Percentiles rank a stretch among this genome's conserved stretches.
Conservation (phyloP, 2,329 filamentous ascomycete genomes). For the Trichophaea hybrida region DNA sequence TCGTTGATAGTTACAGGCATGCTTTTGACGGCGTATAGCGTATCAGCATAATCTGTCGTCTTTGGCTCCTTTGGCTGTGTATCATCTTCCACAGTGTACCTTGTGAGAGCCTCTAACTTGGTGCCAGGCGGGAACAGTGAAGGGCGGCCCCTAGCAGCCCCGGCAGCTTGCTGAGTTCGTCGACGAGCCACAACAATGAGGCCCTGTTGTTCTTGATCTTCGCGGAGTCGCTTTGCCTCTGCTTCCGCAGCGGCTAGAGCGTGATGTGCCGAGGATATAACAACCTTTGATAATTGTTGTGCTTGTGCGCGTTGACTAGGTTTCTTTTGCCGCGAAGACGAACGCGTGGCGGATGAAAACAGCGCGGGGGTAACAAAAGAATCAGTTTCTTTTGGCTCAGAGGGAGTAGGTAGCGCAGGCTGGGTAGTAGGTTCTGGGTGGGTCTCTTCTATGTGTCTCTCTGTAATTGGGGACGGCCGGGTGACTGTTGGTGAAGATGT, state of each 20-base stretch:
- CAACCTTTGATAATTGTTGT: slow-evolving; percentile 17
- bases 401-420: neutral
- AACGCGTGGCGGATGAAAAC: slow-evolving; percentile 14
- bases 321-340: slow-evolving; percentile 18
- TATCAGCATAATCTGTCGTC: slow-evolving; percentile 37
- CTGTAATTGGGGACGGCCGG: no score
- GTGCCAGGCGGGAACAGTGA: slow-evolving; percentile 18
- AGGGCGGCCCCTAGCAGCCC: slow-evolving; percentile 16
- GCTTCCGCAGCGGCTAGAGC: slow-evolving; percentile 19
- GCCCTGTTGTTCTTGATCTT: slow-evolving; percentile 22
- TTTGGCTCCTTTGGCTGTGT: slow-evolving; percentile 31
- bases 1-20: slow-evolving; percentile 49
- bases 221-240: slow-evolving; percentile 19
- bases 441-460: no score
- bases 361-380: slow-evolving; percentile 1
- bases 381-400: neutral
- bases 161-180: slow-evolving; percentile 19
- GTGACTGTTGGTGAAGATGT: no score
- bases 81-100: slow-evolving; percentile 18
- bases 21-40: slow-evolving; percentile 49
- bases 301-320: neutral
- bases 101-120: slow-evolving; percentile 20
- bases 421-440: neutral
- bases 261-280: slow-evolving; percentile 21
- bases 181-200: slow-evolving; percentile 22